A percentile compares a stretch with the other conserved stretches of the same genome.
phyloP scores from a whole-genome alignment of 768 basidiomycete species.

The Bullera alba region DNA sequence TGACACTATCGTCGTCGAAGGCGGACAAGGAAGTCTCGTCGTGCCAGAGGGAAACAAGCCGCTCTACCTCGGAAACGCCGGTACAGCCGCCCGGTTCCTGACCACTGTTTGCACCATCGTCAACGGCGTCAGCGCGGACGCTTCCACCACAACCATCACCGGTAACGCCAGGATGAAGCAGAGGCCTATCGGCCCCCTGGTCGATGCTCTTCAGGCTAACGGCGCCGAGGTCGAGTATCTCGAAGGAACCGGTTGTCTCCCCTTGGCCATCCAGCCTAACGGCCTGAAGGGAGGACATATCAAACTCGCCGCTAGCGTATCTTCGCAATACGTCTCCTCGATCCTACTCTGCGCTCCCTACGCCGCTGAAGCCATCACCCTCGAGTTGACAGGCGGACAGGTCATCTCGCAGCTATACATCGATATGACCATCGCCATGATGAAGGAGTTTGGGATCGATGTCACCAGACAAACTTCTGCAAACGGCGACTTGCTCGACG shows the following conservation, averaged over 20 bases:
- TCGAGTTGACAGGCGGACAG: conserved; percentile 84
- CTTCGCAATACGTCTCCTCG: conserved; percentile 96
- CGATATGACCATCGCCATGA: conserved; percentile 99
- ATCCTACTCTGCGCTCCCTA: conserved; percentile 96
- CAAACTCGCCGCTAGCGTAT: conserved; percentile 84
- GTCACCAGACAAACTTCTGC: conserved; percentile 62
- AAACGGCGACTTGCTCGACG: conserved; percentile 61
- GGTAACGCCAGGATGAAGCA: conserved; percentile 99
- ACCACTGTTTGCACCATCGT: conserved; percentile 93
- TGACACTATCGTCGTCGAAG: conserved; percentile 85
- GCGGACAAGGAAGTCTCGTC: conserved; percentile 71
- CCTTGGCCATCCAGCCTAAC: conserved; percentile 61
- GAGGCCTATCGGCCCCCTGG: conserved; percentile 89
- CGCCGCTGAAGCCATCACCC: conserved; percentile 68
- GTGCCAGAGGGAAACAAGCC: conserved; percentile 73
- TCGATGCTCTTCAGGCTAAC: conserved; percentile 77
- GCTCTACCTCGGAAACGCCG: conserved; percentile 92
- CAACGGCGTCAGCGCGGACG: conserved; percentile 39
- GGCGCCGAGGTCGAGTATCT: conserved; percentile 70
- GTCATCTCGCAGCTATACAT: conserved; percentile 99
- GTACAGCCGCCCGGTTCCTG: conserved; percentile 94
- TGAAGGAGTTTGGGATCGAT: conserved; percentile 79
- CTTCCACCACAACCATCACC: conserved; percentile 66
- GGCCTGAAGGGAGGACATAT: conserved; percentile 78
- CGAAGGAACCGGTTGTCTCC: conserved; percentile 73